Conservation (phyloP, 495 filamentous ascomycete species). For the Daldinia caldariorum region DNA sequence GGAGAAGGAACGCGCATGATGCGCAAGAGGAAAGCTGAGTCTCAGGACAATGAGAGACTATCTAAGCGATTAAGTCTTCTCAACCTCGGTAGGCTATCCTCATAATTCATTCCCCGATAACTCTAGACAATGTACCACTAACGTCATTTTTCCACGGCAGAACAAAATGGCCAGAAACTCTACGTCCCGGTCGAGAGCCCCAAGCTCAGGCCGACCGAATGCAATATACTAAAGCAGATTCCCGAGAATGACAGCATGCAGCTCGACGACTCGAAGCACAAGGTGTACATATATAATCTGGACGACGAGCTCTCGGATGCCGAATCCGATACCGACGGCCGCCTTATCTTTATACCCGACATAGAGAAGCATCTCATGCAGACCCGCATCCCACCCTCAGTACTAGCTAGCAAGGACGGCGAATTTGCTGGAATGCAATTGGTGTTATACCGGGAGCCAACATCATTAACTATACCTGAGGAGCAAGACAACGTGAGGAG, state of each 20-base stretch:
- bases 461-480: slow-evolving; percentile 75
- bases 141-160: slow-evolving; percentile 44
- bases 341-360: slow-evolving; percentile 80
- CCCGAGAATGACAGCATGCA: slow-evolving; percentile 75
- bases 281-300: slow-evolving; percentile 88
- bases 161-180: slow-evolving; percentile 64
- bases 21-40: slow-evolving; percentile 64
- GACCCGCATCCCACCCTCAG: slow-evolving; percentile 71
- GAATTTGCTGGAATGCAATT: slow-evolving; percentile 69
- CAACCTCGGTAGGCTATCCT: slow-evolving; percentile 72
- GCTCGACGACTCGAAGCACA: slow-evolving; percentile 86
- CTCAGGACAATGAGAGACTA: slow-evolving; percentile 65
- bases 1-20: slow-evolving; percentile 48
- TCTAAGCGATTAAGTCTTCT: slow-evolving; percentile 84
- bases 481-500: slow-evolving; percentile 85
- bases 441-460: slow-evolving; percentile 82
- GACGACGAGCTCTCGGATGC: slow-evolving; percentile 79
- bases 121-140: slow-evolving; percentile 8
- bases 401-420: slow-evolving; percentile 64
- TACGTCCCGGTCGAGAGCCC: slow-evolving; percentile 64
- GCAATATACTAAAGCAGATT: slow-evolving; percentile 13
- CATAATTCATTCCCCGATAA: not conserved
- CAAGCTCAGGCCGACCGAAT: slow-evolving; percentile 38
- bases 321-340: slow-evolving; percentile 54
- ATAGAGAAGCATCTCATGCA: slow-evolving; percentile 76